Percentiles rank a stretch among this genome's conserved stretches.
These are phyloP conservation scores for Xylaria sp. DNA, from an alignment of 2,329 filamentous ascomycete species.

Conservation along the genomic window DNA sequence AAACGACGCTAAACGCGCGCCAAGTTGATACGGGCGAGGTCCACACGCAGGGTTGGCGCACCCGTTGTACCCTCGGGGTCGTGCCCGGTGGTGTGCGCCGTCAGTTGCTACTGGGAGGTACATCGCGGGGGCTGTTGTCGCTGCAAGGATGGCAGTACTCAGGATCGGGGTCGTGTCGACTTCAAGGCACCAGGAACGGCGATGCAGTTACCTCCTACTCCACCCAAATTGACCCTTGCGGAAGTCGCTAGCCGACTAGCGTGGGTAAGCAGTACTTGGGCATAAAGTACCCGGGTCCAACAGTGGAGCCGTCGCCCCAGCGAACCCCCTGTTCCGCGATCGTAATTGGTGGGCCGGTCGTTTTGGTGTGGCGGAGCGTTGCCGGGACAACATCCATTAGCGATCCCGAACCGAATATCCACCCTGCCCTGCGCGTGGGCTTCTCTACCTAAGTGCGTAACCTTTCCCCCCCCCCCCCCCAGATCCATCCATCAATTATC, in stretches of 20 bases:
- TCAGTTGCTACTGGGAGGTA: no score
- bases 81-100: no score
- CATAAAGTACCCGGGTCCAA: no score
- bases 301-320: no score
- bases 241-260: no score
- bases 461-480: background rate
- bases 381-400: constrained; percentile 10
- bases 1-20: background rate
- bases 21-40: background rate
- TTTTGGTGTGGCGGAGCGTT: constrained; percentile 8
- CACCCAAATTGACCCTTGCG: no score
- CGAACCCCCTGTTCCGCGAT: background rate
- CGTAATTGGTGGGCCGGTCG: background rate
- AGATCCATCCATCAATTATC: background rate
- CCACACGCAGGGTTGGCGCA: background rate
- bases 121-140: no score
- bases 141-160: no score
- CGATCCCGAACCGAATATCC: constrained; percentile 9
- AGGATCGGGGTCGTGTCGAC: no score
- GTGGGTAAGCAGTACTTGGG: no score
- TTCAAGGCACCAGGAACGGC: no score
- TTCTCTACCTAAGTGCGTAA: background rate
- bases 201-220: no score
- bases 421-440: background rate
- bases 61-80: background rate